Percentiles rank a stretch among this genome's conserved stretches.
phyloP scores from a whole-genome alignment of 2,329 filamentous ascomycete genomes.

The Pestalotiopsis sp. region DNA sequence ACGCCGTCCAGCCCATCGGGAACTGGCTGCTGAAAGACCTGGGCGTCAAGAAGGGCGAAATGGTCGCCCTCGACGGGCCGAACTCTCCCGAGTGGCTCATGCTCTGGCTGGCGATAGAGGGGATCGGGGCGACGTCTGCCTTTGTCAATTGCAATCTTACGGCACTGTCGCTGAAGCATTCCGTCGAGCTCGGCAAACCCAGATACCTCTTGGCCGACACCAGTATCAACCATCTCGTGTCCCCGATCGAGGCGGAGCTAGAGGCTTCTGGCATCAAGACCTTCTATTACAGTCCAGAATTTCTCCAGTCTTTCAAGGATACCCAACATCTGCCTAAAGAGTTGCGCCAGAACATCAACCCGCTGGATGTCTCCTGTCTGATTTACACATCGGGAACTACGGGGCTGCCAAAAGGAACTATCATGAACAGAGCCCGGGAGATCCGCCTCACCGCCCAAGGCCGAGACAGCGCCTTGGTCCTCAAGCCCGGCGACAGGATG shows the following conservation, averaged over 20 bases:
- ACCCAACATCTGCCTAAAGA: conserved; percentile 55
- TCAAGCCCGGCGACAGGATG: conserved; percentile 56
- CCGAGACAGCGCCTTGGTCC: conserved; percentile 17
- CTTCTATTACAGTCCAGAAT: conserved; percentile 50
- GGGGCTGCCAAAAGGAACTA: conserved; percentile 72
- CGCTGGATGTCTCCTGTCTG: conserved; percentile 56
- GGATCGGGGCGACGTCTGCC: conserved; percentile 66
- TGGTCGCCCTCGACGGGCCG: conserved; percentile 67
- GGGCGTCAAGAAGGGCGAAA: conserved; percentile 59
- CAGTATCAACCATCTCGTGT: conserved; percentile 50
- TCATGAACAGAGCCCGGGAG: conserved; percentile 51
- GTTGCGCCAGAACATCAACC: conserved; percentile 51
- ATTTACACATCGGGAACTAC: conserved; percentile 80
- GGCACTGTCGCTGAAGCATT: conserved; percentile 66
- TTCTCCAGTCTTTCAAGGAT: conserved; percentile 43
- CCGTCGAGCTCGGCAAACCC: conserved; percentile 58
- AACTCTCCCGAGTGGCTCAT: conserved; percentile 70
- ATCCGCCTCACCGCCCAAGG: conserved; percentile 20
- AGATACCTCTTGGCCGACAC: conserved; percentile 61
- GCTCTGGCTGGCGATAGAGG: conserved; percentile 65
- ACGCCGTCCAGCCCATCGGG: conserved; percentile 58
- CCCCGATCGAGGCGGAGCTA: conserved; percentile 59
- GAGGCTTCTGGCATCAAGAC: conserved; percentile 59
- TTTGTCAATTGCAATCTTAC: conserved; percentile 72
- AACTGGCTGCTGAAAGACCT: conserved; percentile 60